Percentiles rank a stretch among this genome's conserved stretches.
phyloP scores from a whole-genome alignment of 495 filamentous ascomycete species.

The Aspergillus sclerotioniger region DNA sequence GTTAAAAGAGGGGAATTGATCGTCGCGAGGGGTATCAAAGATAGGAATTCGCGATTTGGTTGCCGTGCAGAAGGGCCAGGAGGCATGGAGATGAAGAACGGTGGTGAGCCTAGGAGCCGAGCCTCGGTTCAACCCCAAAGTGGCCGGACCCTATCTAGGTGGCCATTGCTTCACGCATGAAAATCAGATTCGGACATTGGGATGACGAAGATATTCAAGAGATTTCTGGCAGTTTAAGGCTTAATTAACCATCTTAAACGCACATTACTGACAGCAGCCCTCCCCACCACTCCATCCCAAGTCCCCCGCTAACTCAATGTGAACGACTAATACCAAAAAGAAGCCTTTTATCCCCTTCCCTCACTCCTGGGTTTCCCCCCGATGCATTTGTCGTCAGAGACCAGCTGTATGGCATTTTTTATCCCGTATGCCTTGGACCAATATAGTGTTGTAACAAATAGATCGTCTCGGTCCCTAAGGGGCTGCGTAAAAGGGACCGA shows the following conservation, averaged over 20 bases:
- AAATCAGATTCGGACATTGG: not conserved
- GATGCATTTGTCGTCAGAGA: not conserved
- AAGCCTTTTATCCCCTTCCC: not conserved
- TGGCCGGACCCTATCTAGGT: not conserved
- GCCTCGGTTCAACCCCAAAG: constrained; percentile 1
- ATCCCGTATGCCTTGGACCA: not conserved
- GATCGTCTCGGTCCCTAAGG: not conserved
- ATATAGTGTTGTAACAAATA: not conserved
- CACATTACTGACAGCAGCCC: constrained; percentile 7
- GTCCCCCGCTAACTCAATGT: not conserved
- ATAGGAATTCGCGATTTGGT: not conserved
- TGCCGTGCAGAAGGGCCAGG: not conserved
- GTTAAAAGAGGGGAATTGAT: too few relatives aligned
- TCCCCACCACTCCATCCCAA: constrained; percentile 5
- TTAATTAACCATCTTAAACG: constrained; percentile 10
- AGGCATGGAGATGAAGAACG: not conserved
- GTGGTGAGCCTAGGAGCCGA: not conserved
- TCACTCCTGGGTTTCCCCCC: not conserved
- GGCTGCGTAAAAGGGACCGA: not conserved
- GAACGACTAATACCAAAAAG: not conserved
- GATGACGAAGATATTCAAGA: not conserved
- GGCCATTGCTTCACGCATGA: too few relatives aligned
- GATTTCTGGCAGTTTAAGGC: constrained; percentile 2
- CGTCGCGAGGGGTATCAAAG: too few relatives aligned
- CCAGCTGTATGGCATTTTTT: not conserved